A percentile compares a stretch with the other conserved stretches of the same genome.
Evolutionary conservation across 2,329 filamentous ascomycete genomes (phyloP).

Genomic region (Macroventuria anomochaeta): DNA sequence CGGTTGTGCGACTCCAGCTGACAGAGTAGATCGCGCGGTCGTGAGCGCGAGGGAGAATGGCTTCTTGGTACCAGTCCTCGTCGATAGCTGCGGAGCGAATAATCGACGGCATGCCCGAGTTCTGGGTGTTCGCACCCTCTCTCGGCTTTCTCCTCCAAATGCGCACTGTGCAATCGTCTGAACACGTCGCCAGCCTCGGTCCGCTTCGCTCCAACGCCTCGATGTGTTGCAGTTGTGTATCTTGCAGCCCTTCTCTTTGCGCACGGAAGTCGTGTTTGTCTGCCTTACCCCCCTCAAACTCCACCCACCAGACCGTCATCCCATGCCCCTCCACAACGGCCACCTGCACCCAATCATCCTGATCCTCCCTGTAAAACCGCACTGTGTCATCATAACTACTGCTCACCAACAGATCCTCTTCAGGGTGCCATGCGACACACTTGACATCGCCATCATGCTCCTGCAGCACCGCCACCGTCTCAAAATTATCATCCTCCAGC

Average conservation of each 20-base stretch:
- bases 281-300: slow-evolving; percentile 63
- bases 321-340: slow-evolving; percentile 78
- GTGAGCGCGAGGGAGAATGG: slow-evolving; percentile 76
- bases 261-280: slow-evolving; percentile 35
- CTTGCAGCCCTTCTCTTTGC: slow-evolving; percentile 33
- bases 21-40: slow-evolving; percentile 83
- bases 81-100: slow-evolving; percentile 75
- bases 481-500: slow-evolving; percentile 91
- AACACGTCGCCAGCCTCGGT: slow-evolving; percentile 77
- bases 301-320: slow-evolving; percentile 88
- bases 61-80: slow-evolving; percentile 84
- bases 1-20: slow-evolving; percentile 79
- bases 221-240: slow-evolving; percentile 45
- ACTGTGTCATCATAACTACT: slow-evolving; percentile 95
- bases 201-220: slow-evolving; percentile 51
- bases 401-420: slow-evolving; percentile 78
- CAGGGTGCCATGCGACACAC: slow-evolving; percentile 88
- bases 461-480: slow-evolving; percentile 92
- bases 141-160: slow-evolving; percentile 75
- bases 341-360: slow-evolving; percentile 93
- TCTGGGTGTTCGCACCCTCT: slow-evolving; percentile 57
- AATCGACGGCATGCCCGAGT: slow-evolving; percentile 78
- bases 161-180: slow-evolving; percentile 79
- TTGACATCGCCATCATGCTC: slow-evolving; percentile 98
- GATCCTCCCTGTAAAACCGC: slow-evolving; percentile 86